Conservation (phyloP, 2,329 filamentous ascomycete species). For the Dryadomyces quercivorus region DNA sequence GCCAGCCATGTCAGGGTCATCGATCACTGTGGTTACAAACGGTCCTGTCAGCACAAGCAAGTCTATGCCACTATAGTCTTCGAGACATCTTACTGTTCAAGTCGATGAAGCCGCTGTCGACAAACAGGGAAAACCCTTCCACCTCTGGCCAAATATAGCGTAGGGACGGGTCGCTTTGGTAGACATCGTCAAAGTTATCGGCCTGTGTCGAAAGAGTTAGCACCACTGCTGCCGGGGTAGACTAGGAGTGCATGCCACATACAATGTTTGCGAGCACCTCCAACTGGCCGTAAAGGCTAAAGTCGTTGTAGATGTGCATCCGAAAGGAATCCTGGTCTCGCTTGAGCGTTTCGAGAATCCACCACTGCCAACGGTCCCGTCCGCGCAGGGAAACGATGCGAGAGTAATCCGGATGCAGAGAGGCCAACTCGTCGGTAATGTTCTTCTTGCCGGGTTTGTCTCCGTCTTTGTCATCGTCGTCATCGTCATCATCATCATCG, state of each 20-base stretch:
- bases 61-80: too few relatives aligned
- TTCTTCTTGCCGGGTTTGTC: background rate
- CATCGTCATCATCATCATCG: background rate
- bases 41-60: background rate
- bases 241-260: too few relatives aligned
- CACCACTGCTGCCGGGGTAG: background rate
- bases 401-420: background rate
- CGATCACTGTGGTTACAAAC: background rate
- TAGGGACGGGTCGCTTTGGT: background rate
- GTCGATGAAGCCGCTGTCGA: background rate
- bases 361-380: background rate
- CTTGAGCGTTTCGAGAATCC: background rate
- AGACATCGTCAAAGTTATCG: background rate
- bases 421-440: background rate
- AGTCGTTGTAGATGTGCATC: background rate
- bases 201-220: background rate
- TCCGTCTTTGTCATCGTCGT: background rate
- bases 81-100: background rate
- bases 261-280: conserved; percentile 1
- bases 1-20: background rate
- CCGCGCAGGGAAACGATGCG: background rate
- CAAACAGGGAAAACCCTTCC: background rate
- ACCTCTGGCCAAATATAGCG: background rate
- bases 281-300: background rate
- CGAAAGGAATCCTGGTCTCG: background rate